Conservation (phyloP, 805 yeast species). For the Teunomyces lycoperdinae region DNA sequence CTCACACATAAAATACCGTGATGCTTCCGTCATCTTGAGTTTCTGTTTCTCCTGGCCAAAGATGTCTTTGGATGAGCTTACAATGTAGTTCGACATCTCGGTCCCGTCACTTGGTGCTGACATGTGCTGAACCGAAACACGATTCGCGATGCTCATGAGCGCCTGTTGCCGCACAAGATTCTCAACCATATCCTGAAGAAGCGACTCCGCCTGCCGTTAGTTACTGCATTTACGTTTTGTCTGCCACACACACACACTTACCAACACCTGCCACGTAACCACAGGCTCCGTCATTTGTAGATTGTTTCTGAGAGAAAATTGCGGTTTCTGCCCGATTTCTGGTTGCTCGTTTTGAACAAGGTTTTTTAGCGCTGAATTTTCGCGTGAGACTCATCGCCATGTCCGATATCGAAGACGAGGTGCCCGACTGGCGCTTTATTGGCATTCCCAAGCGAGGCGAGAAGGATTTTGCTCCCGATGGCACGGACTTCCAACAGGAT, state of each 20-base stretch:
- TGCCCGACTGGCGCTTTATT: slow-evolving; percentile 50
- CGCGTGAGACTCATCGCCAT: not conserved
- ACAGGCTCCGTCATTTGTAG: slow-evolving; percentile 12
- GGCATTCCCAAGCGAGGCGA: slow-evolving; percentile 72
- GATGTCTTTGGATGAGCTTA: slow-evolving; percentile 36
- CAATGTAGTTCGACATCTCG: slow-evolving; percentile 7
- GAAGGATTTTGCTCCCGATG: slow-evolving; percentile 85
- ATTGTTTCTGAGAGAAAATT: not conserved
- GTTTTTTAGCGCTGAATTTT: too few relatives aligned
- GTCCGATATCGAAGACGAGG: slow-evolving; percentile 40
- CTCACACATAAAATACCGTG: slow-evolving; percentile 68
- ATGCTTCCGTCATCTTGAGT: slow-evolving; percentile 42
- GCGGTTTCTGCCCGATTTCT: too few relatives aligned
- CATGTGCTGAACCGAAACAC: slow-evolving; percentile 16
- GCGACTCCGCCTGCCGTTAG: slow-evolving; percentile 34
- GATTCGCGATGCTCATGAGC: slow-evolving; percentile 21
- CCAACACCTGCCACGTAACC: slow-evolving; percentile 20
- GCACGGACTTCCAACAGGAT: slow-evolving; percentile 50
- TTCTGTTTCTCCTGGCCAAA: slow-evolving; percentile 50
- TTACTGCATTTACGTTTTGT: not conserved
- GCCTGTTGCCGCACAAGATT: slow-evolving; percentile 32
- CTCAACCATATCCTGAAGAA: slow-evolving; percentile 32
- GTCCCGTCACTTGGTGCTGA: slow-evolving; percentile 8
- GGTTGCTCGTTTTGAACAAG: too few relatives aligned
- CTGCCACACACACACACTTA: slow-evolving; percentile 8